Evolutionary conservation across 2,329 filamentous ascomycete genomes (phyloP), one percentile per base, ranked within the genome.

Genomic region (Monosporascus sp.): DNA sequence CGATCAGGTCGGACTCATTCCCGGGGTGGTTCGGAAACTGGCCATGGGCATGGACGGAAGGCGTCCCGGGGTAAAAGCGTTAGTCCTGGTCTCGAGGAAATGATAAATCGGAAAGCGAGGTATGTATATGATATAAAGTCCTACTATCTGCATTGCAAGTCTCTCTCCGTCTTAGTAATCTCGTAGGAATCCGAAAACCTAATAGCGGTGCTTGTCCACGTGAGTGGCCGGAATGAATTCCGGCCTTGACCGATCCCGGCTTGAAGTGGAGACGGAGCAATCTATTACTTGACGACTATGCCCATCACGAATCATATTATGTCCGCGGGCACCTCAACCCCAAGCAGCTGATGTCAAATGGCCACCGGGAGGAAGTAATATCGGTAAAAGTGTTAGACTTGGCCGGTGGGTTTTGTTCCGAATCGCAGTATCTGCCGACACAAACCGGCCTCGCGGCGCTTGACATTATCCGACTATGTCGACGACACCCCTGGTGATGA

Each of bases 161-260:
- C 9, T 20, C 17, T 20, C 17, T 9, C 17, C 18, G 17, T 11
- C 38, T 41, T 18, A 2, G 24, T n/a, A 15, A 17, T 46, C 14
- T 35, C 1, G 11, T 14, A 35, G 31, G 31, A 35, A 35, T 14
- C 31, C 31, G 31, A 35, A 35, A 35, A 35, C 9, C 11, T 14
- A 35, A 35, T 3, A 35, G 9, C 11, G 11, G 11, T 35, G 43
- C 14, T 24, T n/a, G 37, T 15, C 54, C 56, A 55, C 55, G 60
- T 59, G 55, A 50, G 55, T 49, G 60, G 58, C 60, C 58, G 60
- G 59, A 62, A 60, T 55, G 2, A 53, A 51, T 62, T 59, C 60
- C 58, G 60, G 58, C 60, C 58, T 56, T 49, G 50, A 54, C 55
- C 59, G 60, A 51, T 43, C 53, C 54, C 58, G 58, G 55, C 37